phyloP scores from a whole-genome alignment of 495 filamentous ascomycete species.

The Penicillium steckii region DNA sequence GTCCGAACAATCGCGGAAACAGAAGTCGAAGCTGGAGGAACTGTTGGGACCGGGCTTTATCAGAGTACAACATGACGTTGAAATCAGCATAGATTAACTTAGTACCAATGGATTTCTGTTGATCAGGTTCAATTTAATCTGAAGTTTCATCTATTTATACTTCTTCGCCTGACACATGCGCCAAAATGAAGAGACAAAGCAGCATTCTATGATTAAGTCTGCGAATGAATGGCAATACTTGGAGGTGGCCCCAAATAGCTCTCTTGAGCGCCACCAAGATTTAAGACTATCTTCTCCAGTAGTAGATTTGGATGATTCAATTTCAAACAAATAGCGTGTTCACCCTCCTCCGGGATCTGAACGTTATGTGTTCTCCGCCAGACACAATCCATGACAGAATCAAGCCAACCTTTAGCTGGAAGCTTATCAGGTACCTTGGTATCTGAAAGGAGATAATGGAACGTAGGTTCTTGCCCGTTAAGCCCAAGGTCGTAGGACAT shows the following conservation, averaged over 20 bases:
- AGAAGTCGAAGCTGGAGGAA: constrained; percentile 6
- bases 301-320: constrained; percentile 57
- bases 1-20: background rate
- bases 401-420: constrained; percentile 51
- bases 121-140: too few relatives aligned
- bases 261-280: constrained; percentile 64
- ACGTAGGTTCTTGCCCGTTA: constrained; percentile 25
- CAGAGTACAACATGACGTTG: constrained; percentile 16
- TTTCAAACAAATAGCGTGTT: constrained; percentile 40
- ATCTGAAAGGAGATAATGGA: background rate
- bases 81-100: constrained; percentile 6
- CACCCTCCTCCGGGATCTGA: background rate
- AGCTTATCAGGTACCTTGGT: background rate
- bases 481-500: constrained; percentile 61
- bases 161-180: background rate
- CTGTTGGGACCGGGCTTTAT: constrained; percentile 15
- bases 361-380: constrained; percentile 45
- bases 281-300: constrained; percentile 67
- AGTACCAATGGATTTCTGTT: background rate
- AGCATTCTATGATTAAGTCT: too few relatives aligned
- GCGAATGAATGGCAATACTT: too few relatives aligned
- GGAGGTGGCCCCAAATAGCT: constrained; percentile 66
- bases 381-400: constrained; percentile 54
- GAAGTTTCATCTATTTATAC: background rate
- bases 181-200: background rate